phyloP scores from a whole-genome alignment of 1,284 basidiomycete species.

The Cutaneotrichosporon arboriforme region DNA sequence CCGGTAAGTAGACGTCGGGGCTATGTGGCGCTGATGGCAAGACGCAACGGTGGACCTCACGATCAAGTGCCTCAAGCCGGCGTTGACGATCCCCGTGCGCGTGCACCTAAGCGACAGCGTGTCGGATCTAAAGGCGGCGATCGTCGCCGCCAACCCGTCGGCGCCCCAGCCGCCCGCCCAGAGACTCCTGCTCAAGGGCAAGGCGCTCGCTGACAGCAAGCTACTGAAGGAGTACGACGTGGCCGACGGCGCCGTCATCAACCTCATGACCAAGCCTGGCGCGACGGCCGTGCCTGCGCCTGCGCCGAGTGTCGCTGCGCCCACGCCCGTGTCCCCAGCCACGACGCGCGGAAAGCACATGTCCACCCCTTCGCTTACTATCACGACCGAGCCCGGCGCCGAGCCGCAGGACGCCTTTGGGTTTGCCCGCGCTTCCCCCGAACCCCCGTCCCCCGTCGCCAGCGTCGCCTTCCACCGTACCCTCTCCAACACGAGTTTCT shows the following conservation, averaged over 20 bases:
- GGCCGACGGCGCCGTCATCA: slow-evolving; percentile 69
- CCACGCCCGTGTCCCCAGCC: background rate
- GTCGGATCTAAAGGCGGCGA: slow-evolving; percentile 66
- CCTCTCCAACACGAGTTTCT: slow-evolving; percentile 68
- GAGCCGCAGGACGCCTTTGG: slow-evolving; percentile 29
- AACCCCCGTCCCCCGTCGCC: slow-evolving; percentile 26
- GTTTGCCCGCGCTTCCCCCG: background rate
- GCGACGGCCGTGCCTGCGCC: slow-evolving; percentile 13
- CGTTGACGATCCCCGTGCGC: slow-evolving; percentile 64
- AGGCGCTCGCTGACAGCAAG: slow-evolving; percentile 77
- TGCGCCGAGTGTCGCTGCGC: slow-evolving; percentile 4
- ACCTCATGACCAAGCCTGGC: slow-evolving; percentile 65
- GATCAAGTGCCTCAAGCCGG: slow-evolving; percentile 83
- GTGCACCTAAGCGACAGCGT: slow-evolving; percentile 71
- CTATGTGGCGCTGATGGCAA: slow-evolving; percentile 8
- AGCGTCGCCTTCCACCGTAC: slow-evolving; percentile 58
- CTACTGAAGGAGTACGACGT: slow-evolving; percentile 81
- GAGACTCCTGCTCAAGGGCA: slow-evolving; percentile 82
- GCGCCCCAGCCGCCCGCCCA: slow-evolving; percentile 65
- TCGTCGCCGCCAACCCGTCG: slow-evolving; percentile 56
- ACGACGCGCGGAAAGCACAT: slow-evolving; percentile 1
- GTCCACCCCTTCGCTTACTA: slow-evolving; percentile 45
- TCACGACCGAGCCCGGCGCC: slow-evolving; percentile 47
- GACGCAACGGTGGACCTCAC: slow-evolving; percentile 58
- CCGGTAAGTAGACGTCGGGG: too few species aligned